Base-by-base conservation (phyloP, 805 yeast genomes). In the Alloascoidea hylecoeti region DNA sequence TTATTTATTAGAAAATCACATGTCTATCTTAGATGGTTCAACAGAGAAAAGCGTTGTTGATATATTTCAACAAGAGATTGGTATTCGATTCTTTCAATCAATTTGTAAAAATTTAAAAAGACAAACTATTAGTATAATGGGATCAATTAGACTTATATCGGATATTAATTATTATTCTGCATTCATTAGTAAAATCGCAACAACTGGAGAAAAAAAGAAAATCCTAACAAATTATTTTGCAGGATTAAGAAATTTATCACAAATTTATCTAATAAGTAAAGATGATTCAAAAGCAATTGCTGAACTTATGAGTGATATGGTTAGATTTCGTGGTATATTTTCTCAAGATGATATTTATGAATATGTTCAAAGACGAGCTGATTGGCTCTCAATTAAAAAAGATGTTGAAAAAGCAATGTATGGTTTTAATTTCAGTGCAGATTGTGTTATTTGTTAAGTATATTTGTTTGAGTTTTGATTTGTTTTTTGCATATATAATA, bases 361-460 rank as follows among this genome's bases (percentile, higher is more conserved):
- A 51, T 81, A 88, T 57, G 92, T 86, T 3, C 86, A 82, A 46
- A 63, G 94, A 43, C 64, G 98, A 40, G 69, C 76, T 28, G 98
- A 89, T 55, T 89, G 98, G 98, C 58, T 70, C 0, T 50, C 60
- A 28, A 80, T 89, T 17, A 78, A 75, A 46, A 64, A 68, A 43
- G 81, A 80, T 42, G 96, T 89, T 5, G 97, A 89, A 56, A 84
- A 79, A 53, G 88, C 84, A n/a, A 82, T 92, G 77, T 92, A 86
- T 51, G 97, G 98, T 0, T 65, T 89, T 39, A 86, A 84, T 14
- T 57, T 78, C 18, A 23, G 61, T 4, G 80, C 75, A 17, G 96
- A 86, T 49, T 88, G 96, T 61, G 46, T 54, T 0, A 61, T 84
- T 33, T 60, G 68, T 60, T 78, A 53, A 57, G 17, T 37, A 14